Evolutionary conservation across 805 yeast species (phyloP).

Genomic region (Candida patagonica): DNA sequence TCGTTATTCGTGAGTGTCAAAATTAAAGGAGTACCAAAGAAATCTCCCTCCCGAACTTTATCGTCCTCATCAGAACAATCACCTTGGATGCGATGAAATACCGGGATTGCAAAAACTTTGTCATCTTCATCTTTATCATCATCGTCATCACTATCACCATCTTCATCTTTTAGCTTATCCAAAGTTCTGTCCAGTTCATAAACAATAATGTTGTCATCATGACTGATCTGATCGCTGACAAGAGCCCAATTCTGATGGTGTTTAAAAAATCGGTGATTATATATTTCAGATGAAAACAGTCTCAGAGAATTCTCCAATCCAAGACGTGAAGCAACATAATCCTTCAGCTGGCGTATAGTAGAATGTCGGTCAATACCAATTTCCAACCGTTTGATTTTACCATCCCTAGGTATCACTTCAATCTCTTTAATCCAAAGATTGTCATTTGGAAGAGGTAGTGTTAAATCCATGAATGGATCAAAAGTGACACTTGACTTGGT

Average conservation of each 20-base stretch:
- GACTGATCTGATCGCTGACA: constrained; percentile 53
- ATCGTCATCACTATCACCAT: not conserved
- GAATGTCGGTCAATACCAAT: constrained; percentile 65
- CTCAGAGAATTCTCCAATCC: constrained; percentile 21
- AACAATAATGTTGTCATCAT: constrained; percentile 55
- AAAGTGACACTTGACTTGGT: constrained; percentile 72
- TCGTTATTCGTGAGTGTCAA: constrained; percentile 48
- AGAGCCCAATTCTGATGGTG: constrained; percentile 55
- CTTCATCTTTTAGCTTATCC: not conserved
- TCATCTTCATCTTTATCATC: constrained; percentile 8
- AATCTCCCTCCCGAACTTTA: constrained; percentile 10
- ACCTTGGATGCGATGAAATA: constrained; percentile 13
- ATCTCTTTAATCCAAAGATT: constrained; percentile 63
- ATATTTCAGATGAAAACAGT: constrained; percentile 51
- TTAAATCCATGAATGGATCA: constrained; percentile 87
- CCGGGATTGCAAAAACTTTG: constrained; percentile 15
- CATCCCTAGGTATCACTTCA: constrained; percentile 27
- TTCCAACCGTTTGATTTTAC: constrained; percentile 37
- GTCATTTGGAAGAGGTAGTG: constrained; percentile 77
- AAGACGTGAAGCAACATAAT: constrained; percentile 44
- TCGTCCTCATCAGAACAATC: constrained; percentile 1
- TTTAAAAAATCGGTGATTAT: constrained; percentile 56
- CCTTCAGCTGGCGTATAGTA: constrained; percentile 52
- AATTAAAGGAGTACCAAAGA: constrained; percentile 74
- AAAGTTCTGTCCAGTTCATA: constrained; percentile 37